Evolutionary conservation across 192 early-diverging fungal species (phyloP).

Genomic region (Podila epicladia): DNA sequence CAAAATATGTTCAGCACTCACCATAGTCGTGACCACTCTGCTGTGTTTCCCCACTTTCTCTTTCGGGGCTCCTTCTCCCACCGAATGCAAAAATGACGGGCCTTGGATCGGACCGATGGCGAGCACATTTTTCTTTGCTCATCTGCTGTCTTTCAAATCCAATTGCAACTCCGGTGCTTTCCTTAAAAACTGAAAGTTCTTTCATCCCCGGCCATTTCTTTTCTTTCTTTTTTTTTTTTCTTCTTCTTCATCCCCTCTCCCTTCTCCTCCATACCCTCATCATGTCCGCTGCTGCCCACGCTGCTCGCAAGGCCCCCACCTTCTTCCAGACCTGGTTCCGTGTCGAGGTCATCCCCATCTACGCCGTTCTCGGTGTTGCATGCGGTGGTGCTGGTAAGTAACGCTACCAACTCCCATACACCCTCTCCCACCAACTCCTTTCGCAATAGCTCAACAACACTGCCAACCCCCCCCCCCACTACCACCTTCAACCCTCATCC

Average conservation of each 20-base stretch:
- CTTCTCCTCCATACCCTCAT: slow-evolving; percentile 23
- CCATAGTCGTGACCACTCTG: too few relatives aligned
- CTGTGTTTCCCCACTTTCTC: too few relatives aligned
- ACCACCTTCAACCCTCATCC: too few relatives aligned
- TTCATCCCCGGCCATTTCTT: slow-evolving; percentile 1
- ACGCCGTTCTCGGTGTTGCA: slow-evolving; percentile 61
- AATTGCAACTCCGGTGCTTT: slow-evolving; percentile 10
- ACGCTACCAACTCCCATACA: neutral
- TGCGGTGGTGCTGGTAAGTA: slow-evolving; percentile 42
- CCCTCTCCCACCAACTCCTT: neutral
- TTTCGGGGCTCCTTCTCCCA: too few relatives aligned
- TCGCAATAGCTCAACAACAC: neutral
- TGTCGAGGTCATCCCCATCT: slow-evolving; percentile 68
- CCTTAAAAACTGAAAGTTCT: slow-evolving; percentile 18
- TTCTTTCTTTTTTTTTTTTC: slow-evolving; percentile 8
- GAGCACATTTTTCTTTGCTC: slow-evolving; percentile 11
- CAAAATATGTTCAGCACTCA: too few relatives aligned
- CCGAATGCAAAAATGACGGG: too few relatives aligned
- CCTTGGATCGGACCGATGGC: too few relatives aligned
- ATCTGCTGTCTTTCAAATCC: slow-evolving; percentile 10
- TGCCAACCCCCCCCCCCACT: too few relatives aligned
- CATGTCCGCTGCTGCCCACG: slow-evolving; percentile 59
- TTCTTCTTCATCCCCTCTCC: slow-evolving; percentile 4
- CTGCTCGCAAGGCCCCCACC: slow-evolving; percentile 58
- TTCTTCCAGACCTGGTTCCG: slow-evolving; percentile 66